A percentile compares a stretch with the other conserved stretches of the same genome.
Evolutionary conservation across 495 filamentous ascomycete species (phyloP).

Genomic region (Bryoglossum gracile): DNA sequence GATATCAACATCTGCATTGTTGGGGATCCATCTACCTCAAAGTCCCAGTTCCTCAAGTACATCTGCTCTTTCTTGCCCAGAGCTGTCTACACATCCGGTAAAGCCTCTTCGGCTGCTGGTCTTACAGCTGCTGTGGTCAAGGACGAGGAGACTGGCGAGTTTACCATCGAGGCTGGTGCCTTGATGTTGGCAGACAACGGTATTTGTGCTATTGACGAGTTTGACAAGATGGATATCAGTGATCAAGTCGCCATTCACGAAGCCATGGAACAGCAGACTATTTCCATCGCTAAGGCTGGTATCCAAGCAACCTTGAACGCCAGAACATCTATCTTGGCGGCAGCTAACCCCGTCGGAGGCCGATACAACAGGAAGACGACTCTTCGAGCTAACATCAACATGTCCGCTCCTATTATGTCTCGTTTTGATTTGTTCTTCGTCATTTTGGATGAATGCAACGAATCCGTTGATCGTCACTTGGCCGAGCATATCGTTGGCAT

Average conservation of each 20-base stretch:
- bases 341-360: conserved; percentile 92
- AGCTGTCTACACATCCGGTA: conserved; percentile 95
- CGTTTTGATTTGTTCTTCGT: conserved; percentile 99
- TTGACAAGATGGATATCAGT: conserved; percentile 98
- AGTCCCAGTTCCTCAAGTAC: conserved; percentile 98
- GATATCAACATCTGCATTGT: conserved; percentile 99
- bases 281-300: conserved; percentile 97
- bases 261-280: conserved; percentile 99
- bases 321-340: conserved; percentile 87
- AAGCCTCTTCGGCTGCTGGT: conserved; percentile 95
- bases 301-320: conserved; percentile 98
- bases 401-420: conserved; percentile 97
- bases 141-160: conserved; percentile 96
- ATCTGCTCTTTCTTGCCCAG: conserved; percentile 93
- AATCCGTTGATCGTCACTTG: conserved; percentile 79
- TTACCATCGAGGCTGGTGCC: conserved; percentile 97
- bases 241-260: conserved; percentile 99
- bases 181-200: conserved; percentile 97
- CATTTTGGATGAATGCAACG: conserved; percentile 94
- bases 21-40: conserved; percentile 95
- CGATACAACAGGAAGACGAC: conserved; percentile 95
- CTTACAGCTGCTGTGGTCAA: conserved; percentile 96
- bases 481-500: conserved; percentile 93
- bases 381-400: conserved; percentile 91
- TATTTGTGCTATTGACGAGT: conserved; percentile 98